Percentiles rank a stretch among this genome's conserved stretches.
Evolutionary conservation across 2,329 filamentous ascomycete species (phyloP).

Genomic region (Verticillium zaregamsianum): DNA sequence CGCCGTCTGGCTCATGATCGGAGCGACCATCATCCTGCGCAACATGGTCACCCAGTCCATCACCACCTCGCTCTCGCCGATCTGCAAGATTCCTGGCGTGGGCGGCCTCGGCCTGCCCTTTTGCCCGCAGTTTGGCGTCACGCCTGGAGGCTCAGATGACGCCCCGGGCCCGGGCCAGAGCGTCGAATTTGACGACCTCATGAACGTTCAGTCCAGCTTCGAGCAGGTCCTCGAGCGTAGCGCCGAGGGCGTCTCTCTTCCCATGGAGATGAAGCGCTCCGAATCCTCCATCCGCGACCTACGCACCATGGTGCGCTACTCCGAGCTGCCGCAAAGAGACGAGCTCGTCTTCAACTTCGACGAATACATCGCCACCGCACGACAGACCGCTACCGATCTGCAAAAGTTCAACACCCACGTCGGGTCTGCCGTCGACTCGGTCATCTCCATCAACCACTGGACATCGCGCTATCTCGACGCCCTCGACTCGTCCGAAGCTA

Average conservation of each 20-base stretch:
- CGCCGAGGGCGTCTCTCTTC: slow-evolving; percentile 61
- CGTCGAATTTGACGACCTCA: slow-evolving; percentile 70
- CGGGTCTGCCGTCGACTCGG: slow-evolving; percentile 67
- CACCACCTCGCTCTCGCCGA: slow-evolving; percentile 58
- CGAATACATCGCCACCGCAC: slow-evolving; percentile 67
- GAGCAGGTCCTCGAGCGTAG: slow-evolving; percentile 70
- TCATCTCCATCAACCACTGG: slow-evolving; percentile 73
- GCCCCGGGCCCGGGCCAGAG: slow-evolving; percentile 20
- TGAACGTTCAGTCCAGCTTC: slow-evolving; percentile 70
- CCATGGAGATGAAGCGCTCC: slow-evolving; percentile 74
- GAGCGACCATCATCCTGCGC: slow-evolving; percentile 53
- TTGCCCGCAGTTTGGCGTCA: slow-evolving; percentile 38
- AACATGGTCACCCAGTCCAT: slow-evolving; percentile 61
- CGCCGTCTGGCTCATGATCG: slow-evolving; percentile 56
- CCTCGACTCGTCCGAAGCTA: slow-evolving; percentile 34
- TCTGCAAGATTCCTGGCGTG: slow-evolving; percentile 66
- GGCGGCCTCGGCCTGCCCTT: slow-evolving; percentile 60
- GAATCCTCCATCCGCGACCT: slow-evolving; percentile 72
- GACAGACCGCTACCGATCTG: slow-evolving; percentile 60
- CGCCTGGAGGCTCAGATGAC: slow-evolving; percentile 9
- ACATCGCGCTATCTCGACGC: slow-evolving; percentile 65
- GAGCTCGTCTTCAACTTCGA: slow-evolving; percentile 74
- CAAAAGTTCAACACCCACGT: slow-evolving; percentile 75
- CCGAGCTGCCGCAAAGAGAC: slow-evolving; percentile 60
- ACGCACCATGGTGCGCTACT: slow-evolving; percentile 67